These are phyloP conservation scores for Mitragyna speciosa DNA, from an alignment of 257 asterid species.

Conservation along the genomic window DNA sequence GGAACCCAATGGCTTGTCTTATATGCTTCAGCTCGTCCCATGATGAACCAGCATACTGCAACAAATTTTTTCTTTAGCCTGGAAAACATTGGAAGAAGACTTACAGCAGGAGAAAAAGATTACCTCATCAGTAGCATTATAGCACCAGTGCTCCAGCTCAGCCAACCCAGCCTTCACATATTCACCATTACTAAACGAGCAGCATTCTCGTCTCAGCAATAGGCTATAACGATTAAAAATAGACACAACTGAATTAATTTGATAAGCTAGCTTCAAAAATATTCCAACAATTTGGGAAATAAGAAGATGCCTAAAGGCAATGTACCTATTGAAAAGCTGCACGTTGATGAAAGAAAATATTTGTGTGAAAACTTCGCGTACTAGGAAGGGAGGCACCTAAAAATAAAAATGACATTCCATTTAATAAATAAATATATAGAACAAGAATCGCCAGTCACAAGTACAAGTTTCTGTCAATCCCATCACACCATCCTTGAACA, in stretches of 20 bases:
- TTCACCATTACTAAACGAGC: conserved; percentile 98
- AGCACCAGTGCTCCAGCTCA: conserved; percentile 99
- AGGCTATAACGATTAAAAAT: conserved; percentile 52
- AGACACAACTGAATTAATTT: conserved; percentile 6
- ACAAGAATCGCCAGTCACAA: neutral
- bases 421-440: neutral
- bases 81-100: conserved; percentile 3
- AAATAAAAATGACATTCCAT: conserved; percentile 8
- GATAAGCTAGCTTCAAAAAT: neutral
- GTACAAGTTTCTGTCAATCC: neutral
- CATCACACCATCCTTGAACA: neutral
- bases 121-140: conserved; percentile 98
- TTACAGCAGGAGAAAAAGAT: conserved; percentile 12
- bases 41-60: conserved; percentile 95
- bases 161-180: conserved; percentile 99
- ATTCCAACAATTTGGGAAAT: conserved; percentile 1
- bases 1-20: conserved; percentile 98
- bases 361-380: conserved; percentile 90
- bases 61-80: conserved; percentile 28
- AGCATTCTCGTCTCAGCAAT: conserved; percentile 95
- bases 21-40: conserved; percentile 99
- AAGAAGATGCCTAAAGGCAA: conserved; percentile 19
- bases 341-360: conserved; percentile 93
- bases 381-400: conserved; percentile 97
- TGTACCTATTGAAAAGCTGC: conserved; percentile 93